A percentile compares a stretch with the other conserved stretches of the same genome.
phyloP scores from a whole-genome alignment of 805 yeast species.

The Komagataella pastoris region DNA sequence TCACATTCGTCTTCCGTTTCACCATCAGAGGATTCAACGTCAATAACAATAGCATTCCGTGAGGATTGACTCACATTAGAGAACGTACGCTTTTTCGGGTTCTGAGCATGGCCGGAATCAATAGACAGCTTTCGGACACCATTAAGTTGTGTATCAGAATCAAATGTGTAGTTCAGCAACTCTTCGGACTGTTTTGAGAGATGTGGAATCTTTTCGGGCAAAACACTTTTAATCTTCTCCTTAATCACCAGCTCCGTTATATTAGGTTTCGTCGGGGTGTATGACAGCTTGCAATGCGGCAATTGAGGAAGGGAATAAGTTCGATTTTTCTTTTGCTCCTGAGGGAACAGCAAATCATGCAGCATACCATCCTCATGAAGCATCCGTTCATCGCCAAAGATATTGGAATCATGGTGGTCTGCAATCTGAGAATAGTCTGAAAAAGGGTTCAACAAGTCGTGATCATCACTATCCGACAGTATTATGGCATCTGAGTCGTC shows the following conservation, averaged over 20 bases:
- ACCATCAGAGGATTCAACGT: constrained; percentile 6
- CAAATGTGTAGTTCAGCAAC: constrained; percentile 16
- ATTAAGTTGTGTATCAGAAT: constrained; percentile 7
- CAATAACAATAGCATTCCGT: not conserved
- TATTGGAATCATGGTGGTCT: not conserved
- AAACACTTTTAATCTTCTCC: constrained; percentile 26
- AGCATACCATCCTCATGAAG: not conserved
- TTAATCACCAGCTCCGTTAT: constrained; percentile 19
- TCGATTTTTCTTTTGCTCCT: constrained; percentile 21
- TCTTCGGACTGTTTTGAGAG: constrained; percentile 2
- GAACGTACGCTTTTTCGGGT: constrained; percentile 4
- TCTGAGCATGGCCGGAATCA: constrained; percentile 9
- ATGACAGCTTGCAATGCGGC: constrained; percentile 30
- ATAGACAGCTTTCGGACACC: constrained; percentile 5
- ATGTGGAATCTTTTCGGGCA: constrained; percentile 20
- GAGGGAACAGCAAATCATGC: not conserved
- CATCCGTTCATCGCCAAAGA: not conserved
- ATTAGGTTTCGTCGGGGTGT: constrained; percentile 14
- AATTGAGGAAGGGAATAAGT: constrained; percentile 43
- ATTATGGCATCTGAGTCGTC: not conserved
- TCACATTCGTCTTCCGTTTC: constrained; percentile 26
- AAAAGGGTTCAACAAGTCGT: not conserved
- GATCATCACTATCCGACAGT: not conserved
- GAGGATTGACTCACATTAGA: not conserved
- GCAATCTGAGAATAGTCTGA: not conserved